A percentile compares a stretch with the other conserved stretches of the same genome.
Evolutionary conservation across 2,329 filamentous ascomycete species (phyloP).

Genomic region (Stachybotrys echinatus): DNA sequence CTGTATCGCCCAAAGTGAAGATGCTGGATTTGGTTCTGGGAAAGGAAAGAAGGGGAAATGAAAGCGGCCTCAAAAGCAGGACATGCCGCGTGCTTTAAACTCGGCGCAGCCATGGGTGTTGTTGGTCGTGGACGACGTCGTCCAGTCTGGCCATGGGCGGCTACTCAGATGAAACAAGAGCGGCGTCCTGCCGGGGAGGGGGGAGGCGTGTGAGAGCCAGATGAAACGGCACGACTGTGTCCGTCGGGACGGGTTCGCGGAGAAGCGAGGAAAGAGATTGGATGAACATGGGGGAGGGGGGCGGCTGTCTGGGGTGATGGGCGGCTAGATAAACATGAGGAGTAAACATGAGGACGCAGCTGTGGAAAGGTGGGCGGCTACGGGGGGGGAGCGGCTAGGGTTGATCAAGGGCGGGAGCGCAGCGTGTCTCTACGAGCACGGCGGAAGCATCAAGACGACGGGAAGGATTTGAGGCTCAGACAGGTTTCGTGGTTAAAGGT

Average conservation of each 20-base stretch:
- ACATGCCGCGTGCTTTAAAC: conserved; percentile 25
- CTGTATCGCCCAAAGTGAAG: no score
- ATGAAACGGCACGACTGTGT: conserved; percentile 51
- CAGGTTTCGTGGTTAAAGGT: not conserved
- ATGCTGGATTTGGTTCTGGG: no score
- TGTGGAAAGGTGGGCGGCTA: not conserved
- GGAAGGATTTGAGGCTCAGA: not conserved
- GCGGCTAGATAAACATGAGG: no score
- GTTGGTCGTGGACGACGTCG: conserved; percentile 11
- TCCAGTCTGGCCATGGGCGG: conserved; percentile 22
- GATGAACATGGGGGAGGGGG: conserved; percentile 27
- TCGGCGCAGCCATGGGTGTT: conserved; percentile 15
- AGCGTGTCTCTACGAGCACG: not conserved
- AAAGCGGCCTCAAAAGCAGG: conserved; percentile 10
- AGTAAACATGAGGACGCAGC: not conserved
- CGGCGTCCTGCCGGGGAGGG: conserved; percentile 4
- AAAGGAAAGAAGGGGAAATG: conserved; percentile 7
- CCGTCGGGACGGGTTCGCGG: conserved; percentile 35
- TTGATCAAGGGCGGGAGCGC: conserved; percentile 13
- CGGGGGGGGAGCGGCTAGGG: conserved; percentile 13
- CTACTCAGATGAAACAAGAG: conserved; percentile 22
- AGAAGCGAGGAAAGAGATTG: conserved; percentile 45
- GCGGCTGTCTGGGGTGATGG: conserved; percentile 38
- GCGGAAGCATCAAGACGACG: not conserved
- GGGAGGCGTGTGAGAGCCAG: conserved; percentile 33